A percentile compares a stretch with the other conserved stretches of the same genome.
phyloP scores from a whole-genome alignment of 805 yeast genomes.

The Candida sphagnicola region DNA sequence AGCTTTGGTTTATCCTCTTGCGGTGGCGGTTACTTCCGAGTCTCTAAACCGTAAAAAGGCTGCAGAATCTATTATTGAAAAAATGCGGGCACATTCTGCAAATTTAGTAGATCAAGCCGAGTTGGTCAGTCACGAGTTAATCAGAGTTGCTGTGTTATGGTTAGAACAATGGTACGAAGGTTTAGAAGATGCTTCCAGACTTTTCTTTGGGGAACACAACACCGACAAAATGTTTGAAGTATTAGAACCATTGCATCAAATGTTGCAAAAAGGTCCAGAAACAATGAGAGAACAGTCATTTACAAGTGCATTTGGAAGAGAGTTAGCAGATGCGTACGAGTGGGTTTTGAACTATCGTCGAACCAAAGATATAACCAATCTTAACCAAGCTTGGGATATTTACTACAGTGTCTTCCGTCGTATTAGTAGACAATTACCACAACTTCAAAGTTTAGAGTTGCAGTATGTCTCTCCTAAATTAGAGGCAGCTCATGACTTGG shows the following conservation, averaged over 20 bases:
- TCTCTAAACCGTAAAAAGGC: slow-evolving; percentile 87
- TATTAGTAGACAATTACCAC: slow-evolving; percentile 85
- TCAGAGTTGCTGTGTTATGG: slow-evolving; percentile 94
- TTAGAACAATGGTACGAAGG: slow-evolving; percentile 99
- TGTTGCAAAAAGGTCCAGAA: slow-evolving; percentile 84
- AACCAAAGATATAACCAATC: slow-evolving; percentile 79
- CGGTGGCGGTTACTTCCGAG: slow-evolving; percentile 94
- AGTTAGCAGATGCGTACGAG: slow-evolving; percentile 85
- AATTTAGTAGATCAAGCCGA: slow-evolving; percentile 87
- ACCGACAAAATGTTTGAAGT: slow-evolving; percentile 93
- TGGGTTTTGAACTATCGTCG: slow-evolving; percentile 86
- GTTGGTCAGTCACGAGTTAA: slow-evolving; percentile 87
- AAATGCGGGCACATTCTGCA: slow-evolving; percentile 87
- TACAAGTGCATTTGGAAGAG: slow-evolving; percentile 90
- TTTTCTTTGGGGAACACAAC: slow-evolving; percentile 91
- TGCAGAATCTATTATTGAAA: slow-evolving; percentile 85
- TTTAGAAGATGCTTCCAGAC: slow-evolving; percentile 90
- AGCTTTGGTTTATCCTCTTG: slow-evolving; percentile 90
- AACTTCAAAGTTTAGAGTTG: slow-evolving; percentile 76
- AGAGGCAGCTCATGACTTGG: slow-evolving; percentile 71
- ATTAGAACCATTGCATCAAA: slow-evolving; percentile 80
- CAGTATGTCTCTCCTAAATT: slow-evolving; percentile 93
- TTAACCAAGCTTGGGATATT: slow-evolving; percentile 97
- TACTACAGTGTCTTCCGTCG: slow-evolving; percentile 91
- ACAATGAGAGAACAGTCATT: slow-evolving; percentile 91